phyloP scores from a whole-genome alignment of 2,329 filamentous ascomycete genomes.

The Exserohilum turcica region DNA sequence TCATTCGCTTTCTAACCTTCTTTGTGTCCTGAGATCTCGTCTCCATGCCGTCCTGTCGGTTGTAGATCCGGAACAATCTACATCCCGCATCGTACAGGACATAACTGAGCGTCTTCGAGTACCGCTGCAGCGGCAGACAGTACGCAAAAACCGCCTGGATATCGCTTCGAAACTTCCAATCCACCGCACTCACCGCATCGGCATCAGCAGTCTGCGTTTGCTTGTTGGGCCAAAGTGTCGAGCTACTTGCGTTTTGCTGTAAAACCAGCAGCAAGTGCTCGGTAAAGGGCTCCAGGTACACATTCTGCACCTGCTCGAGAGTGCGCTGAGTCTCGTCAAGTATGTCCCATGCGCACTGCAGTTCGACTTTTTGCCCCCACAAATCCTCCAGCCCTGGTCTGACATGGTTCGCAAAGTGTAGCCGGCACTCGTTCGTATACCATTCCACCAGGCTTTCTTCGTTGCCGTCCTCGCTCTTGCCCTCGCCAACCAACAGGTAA shows the following conservation, averaged over 20 bases:
- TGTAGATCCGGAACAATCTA: conserved; percentile 50
- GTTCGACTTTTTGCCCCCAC: conserved; percentile 38
- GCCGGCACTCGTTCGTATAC: conserved; percentile 52
- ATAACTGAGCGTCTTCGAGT: conserved; percentile 60
- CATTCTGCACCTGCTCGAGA: conserved; percentile 44
- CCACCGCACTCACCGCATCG: conserved; percentile 26
- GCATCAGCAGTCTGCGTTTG: conserved; percentile 41
- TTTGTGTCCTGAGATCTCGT: conserved; percentile 23
- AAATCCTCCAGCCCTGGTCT: conserved; percentile 33
- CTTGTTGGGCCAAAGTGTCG: conserved; percentile 43
- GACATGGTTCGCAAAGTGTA: conserved; percentile 49
- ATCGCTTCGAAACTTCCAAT: conserved; percentile 62
- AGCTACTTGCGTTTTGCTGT: conserved; percentile 25
- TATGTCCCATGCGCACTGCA: conserved; percentile 35
- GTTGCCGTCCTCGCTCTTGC: conserved; percentile 32
- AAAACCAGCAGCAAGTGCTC: conserved; percentile 44
- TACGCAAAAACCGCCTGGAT: conserved; percentile 69
- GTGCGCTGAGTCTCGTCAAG: conserved; percentile 46
- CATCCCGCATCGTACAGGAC: conserved; percentile 62
- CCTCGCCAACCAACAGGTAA: conserved; percentile 45
- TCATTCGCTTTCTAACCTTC: conserved; percentile 57
- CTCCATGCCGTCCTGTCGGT: conserved; percentile 33
- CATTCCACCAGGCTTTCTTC: conserved; percentile 49
- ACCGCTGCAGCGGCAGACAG: conserved; percentile 58
- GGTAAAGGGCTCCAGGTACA: conserved; percentile 46